Evolutionary conservation across 306 rosid species (phyloP), one percentile per base, ranked within the genome.

Genomic region (Vachellia collinsii): DNA sequence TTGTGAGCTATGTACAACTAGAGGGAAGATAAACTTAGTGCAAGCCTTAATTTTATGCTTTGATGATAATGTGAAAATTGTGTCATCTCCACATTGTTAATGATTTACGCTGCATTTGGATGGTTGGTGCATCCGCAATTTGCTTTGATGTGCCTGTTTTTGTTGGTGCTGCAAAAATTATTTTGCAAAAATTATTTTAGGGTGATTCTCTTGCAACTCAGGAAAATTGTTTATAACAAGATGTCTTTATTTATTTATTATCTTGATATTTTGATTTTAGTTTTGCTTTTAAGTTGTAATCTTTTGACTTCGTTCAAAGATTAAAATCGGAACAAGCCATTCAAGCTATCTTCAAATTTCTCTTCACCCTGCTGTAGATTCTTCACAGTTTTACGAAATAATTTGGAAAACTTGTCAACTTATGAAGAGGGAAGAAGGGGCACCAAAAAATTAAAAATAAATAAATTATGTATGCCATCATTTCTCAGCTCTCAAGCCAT

Each of bases 21-120:
- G 80, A 25, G 77, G 43, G 46, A 44, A 65, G 67, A 70, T 88
- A 64, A 83, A 76, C 81, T 78, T 74, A 70, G 77, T 42, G 36
- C 53, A 79, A 44, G 80, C 10, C 19, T 42, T 77, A 51, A 74
- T 64, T 29, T 1, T 29, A 71, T 81, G 56, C 70, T 56, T n/a
- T 74, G 59, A 66, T 64, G 59, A 66, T 12, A 61, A 73, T 63
- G 53, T 80, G 83, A 47, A 46, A 69, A 41, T 85, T 87, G 77
- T 83, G 20, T 75, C 51, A 58, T 19, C 54, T 67, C 44, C 43
- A 37, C 50, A 68, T 61, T 68, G 51, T 8, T 12, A 25, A 63
- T 13, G 69, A 63, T 25, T 72, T 11, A 23, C n/a, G 13, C 39
- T 46, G 56, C 39, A 46, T 23, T 13, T 22, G 38, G n/a, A 64